Evolutionary conservation across 371 early-diverging fungal genomes (phyloP).

Genomic region (Rhizopus sp.): DNA sequence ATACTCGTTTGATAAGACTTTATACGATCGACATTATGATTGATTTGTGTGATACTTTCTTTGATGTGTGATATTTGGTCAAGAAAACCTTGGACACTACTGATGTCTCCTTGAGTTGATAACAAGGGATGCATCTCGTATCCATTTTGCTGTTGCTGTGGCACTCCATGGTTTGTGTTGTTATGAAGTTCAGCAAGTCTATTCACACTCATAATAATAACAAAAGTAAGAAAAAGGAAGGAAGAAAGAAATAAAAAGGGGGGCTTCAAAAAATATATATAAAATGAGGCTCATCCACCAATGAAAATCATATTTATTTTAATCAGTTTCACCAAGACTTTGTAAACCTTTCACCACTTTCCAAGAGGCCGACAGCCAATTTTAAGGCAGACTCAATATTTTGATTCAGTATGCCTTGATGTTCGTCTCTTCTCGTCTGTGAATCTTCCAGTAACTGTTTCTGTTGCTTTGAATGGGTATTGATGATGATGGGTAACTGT

Average conservation of each 20-base stretch:
- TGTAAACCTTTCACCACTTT: slow-evolving; percentile 55
- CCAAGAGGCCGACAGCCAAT: slow-evolving; percentile 55
- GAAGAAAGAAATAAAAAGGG: slow-evolving; percentile 6
- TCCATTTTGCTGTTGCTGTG: slow-evolving; percentile 18
- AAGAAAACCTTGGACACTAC: slow-evolving; percentile 29
- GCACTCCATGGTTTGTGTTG: slow-evolving; percentile 6
- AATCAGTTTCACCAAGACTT: slow-evolving; percentile 24
- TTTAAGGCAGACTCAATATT: slow-evolving; percentile 58
- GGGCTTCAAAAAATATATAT: not conserved
- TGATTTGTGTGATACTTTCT: slow-evolving; percentile 42
- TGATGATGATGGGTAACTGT: slow-evolving; percentile 63
- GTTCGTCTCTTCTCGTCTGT: slow-evolving; percentile 9
- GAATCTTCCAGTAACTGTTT: slow-evolving; percentile 30
- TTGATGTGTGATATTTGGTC: slow-evolving; percentile 43
- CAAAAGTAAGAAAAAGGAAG: slow-evolving; percentile 8
- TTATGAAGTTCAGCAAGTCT: slow-evolving; percentile 44
- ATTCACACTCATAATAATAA: slow-evolving; percentile 41
- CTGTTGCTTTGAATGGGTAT: slow-evolving; percentile 32
- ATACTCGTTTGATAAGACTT: slow-evolving; percentile 33
- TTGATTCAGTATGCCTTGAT: slow-evolving; percentile 44
- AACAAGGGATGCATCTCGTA: slow-evolving; percentile 55
- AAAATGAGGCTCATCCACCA: slow-evolving; percentile 1
- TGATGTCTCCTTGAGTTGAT: slow-evolving; percentile 33
- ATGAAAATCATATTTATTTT: not conserved
- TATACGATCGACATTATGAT: slow-evolving; percentile 39